phyloP scores from a whole-genome alignment of 257 asterid species.

The Fraxinus excelsior region DNA sequence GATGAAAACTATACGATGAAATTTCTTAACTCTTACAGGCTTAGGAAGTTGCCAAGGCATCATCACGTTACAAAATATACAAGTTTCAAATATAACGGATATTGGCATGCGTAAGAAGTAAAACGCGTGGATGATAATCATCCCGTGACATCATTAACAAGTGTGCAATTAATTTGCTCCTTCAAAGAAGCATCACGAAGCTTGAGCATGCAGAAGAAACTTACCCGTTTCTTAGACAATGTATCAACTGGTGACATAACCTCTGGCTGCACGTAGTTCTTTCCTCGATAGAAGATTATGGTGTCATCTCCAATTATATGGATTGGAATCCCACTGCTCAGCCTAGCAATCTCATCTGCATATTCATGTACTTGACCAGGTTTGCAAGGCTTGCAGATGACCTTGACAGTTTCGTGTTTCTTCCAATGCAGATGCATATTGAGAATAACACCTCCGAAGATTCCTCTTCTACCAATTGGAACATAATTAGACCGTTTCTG shows the following conservation, averaged over 20 bases:
- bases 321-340: conserved; percentile 88
- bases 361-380: conserved; percentile 80
- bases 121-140: not conserved
- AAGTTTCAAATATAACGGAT: not conserved
- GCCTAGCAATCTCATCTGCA: conserved; percentile 74
- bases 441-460: conserved; percentile 94
- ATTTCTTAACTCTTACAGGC: not conserved
- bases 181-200: not conserved
- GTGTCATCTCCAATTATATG: conserved; percentile 79
- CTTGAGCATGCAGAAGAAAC: conserved; percentile 22
- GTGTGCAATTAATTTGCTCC: not conserved
- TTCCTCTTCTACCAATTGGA: conserved; percentile 93
- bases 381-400: conserved; percentile 84
- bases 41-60: not conserved
- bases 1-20: not conserved
- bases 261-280: conserved; percentile 82
- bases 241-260: conserved; percentile 96
- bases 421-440: conserved; percentile 99
- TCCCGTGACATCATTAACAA: not conserved
- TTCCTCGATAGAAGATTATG: conserved; percentile 80
- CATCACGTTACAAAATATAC: not conserved
- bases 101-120: too few species aligned
- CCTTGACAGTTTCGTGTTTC: conserved; percentile 94
- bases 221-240: conserved; percentile 76
- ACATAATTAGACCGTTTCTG: conserved; percentile 88